Base-by-base conservation (phyloP, 768 basidiomycete species). In the Paxillus ammoniavirescens region DNA sequence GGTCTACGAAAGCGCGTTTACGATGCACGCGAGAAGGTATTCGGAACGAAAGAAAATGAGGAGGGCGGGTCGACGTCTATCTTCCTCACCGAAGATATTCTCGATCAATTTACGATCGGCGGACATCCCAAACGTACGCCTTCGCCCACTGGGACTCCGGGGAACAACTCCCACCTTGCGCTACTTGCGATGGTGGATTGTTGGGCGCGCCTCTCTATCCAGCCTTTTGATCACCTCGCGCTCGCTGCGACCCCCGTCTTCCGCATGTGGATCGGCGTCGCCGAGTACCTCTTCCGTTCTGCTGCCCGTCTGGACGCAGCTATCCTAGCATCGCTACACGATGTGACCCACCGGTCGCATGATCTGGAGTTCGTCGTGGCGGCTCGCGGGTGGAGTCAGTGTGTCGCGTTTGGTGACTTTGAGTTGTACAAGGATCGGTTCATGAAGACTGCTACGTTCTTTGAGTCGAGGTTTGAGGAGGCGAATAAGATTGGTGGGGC, bases 101-200 rank as follows among this genome's bases (percentile, higher is more conserved):
- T 98, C 40, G 93, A 98, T 72, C 83, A 84, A 52, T 99, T 98
- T 68, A 90, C 90, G 49, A 79, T 98, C 17, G 91, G 90, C 0
- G 76, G 75, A 23, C 55, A 46, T 59, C 65, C 18, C 38, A 61
- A 50, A 21, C 57, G 28, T 5, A 26, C 52, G 47, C 48, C 62
- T 42, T 49, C 54, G 14, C 49, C 54, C 18, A 50, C 53, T 4
- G 55, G 51, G 12, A 44, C 33, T 2, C 68, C 59, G 51, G 69
- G 57, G 5, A 82, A 82, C 8, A 98, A 98, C 67, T 95, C 93
- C 1, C 96, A 99, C 68, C 83, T 98, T 51, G 87, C 92, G 8
- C 79, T 99, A 8, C 82, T 98, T 45, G 94, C 95, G 14, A 98
- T 99, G 94, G 97, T 98, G 17, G 97, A 99, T 71, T 95, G 91